Percentiles rank a stretch among this genome's conserved stretches.
Conservation (phyloP, 208 protist species). For the Crithidia acanthocephali region DNA sequence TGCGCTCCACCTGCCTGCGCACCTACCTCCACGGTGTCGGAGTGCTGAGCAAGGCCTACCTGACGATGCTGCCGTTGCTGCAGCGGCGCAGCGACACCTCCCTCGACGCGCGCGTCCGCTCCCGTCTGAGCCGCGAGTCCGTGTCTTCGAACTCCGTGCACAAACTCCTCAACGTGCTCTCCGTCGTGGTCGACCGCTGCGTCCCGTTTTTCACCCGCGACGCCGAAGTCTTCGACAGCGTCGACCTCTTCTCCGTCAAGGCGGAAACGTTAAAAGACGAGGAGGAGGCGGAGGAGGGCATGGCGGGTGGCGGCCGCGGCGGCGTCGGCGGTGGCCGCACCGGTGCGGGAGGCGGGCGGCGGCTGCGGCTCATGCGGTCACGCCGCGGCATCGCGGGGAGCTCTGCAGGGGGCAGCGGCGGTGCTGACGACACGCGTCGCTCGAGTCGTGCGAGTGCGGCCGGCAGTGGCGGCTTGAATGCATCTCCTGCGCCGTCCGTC, state of each 20-base stretch:
- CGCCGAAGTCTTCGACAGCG: conserved; percentile 71
- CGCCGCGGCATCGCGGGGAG: not conserved
- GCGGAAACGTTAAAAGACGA: conserved; percentile 42
- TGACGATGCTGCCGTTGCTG: conserved; percentile 68
- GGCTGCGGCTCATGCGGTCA: conserved; percentile 6
- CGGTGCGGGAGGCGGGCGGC: not conserved
- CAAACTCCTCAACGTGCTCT: conserved; percentile 86
- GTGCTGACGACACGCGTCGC: conserved; percentile 1
- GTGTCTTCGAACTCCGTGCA: conserved; percentile 73
- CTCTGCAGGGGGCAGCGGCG: not conserved
- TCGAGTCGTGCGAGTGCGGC: not conserved
- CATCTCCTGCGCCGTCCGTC: not conserved
- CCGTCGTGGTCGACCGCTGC: conserved; percentile 81
- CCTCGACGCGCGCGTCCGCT: conserved; percentile 61
- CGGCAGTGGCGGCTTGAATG: conserved; percentile 11
- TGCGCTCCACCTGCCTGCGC: conserved; percentile 62
- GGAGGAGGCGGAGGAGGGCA: conserved; percentile 15
- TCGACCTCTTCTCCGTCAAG: conserved; percentile 76
- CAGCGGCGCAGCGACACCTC: conserved; percentile 35
- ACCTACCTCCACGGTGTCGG: conserved; percentile 80
- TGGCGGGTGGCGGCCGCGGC: conserved; percentile 3
- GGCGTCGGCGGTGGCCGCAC: not conserved
- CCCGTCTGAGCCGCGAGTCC: conserved; percentile 79
- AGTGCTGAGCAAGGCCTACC: conserved; percentile 84
- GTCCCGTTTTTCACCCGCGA: conserved; percentile 73